Conservation (phyloP, 805 yeast genomes). For the Candida arabinofermentans region DNA sequence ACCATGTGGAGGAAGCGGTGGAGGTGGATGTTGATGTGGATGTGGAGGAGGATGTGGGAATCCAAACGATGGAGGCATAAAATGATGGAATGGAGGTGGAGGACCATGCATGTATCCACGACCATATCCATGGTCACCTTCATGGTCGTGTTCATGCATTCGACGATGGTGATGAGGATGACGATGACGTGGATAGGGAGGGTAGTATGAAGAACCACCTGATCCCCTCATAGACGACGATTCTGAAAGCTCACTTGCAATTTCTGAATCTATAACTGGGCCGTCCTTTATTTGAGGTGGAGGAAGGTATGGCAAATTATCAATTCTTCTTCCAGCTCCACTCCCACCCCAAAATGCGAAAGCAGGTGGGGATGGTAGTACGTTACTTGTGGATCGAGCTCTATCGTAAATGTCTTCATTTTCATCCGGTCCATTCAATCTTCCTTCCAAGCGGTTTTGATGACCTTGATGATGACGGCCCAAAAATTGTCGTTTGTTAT, state of each 20-base stretch:
- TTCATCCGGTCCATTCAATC: background rate
- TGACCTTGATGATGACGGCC: background rate
- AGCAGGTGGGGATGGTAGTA: background rate
- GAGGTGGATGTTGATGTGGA: slow-evolving; percentile 22
- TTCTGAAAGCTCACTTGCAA: slow-evolving; percentile 9
- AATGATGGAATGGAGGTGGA: slow-evolving; percentile 7
- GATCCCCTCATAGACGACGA: slow-evolving; percentile 5
- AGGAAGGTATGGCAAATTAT: background rate
- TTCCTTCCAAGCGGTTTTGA: background rate
- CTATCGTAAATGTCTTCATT: background rate
- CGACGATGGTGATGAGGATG: slow-evolving; percentile 14
- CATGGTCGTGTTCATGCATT: slow-evolving; percentile 13
- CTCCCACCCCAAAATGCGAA: background rate
- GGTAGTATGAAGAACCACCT: slow-evolving; percentile 5
- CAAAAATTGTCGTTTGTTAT: background rate
- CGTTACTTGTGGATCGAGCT: background rate
- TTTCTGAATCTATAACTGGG: background rate
- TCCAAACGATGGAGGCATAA: slow-evolving; percentile 26
- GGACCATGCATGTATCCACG: slow-evolving; percentile 14
- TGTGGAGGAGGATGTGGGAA: slow-evolving; percentile 21
- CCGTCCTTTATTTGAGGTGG: slow-evolving; percentile 1
- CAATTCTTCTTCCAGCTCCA: background rate
- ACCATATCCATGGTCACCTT: slow-evolving; percentile 13
- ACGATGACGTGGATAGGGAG: slow-evolving; percentile 7
- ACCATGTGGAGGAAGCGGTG: slow-evolving; percentile 14